Conservation (phyloP, 768 basidiomycete genomes). For the Auriscalpium orientale region DNA sequence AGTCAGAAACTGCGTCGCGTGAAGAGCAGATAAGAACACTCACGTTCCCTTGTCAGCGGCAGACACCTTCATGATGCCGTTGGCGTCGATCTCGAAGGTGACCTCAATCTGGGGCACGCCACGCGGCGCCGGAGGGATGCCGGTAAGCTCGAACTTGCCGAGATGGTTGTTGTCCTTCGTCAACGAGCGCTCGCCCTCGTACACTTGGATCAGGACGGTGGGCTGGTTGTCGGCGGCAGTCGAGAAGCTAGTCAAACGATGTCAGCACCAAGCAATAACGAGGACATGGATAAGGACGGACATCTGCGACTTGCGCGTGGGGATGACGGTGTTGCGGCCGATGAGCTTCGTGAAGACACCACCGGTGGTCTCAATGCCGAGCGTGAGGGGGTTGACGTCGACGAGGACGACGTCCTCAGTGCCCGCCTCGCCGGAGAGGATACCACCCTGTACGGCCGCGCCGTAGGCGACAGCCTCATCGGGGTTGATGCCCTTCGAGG, state of each 20-base stretch:
- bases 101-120: constrained; percentile 98
- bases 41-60: constrained; percentile 91
- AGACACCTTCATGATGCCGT: constrained; percentile 91
- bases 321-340: constrained; percentile 95
- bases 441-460: constrained; percentile 97
- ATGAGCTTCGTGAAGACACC: constrained; percentile 98
- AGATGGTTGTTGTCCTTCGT: constrained; percentile 99
- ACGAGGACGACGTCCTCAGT: constrained; percentile 89
- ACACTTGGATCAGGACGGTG: constrained; percentile 95
- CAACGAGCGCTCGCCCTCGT: constrained; percentile 92
- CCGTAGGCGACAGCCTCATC: constrained; percentile 99
- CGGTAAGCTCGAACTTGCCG: constrained; percentile 90
- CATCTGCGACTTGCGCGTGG: constrained; percentile 95
- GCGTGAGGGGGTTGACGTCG: constrained; percentile 93
- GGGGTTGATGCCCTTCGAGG: constrained; percentile 97
- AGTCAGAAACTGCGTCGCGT: neutral
- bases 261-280: constrained; percentile 17
- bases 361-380: constrained; percentile 98
- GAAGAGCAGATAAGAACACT: constrained; percentile 26
- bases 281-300: constrained; percentile 24
- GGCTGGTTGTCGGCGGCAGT: constrained; percentile 89
- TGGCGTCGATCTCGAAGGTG: constrained; percentile 91
- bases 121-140: constrained; percentile 92
- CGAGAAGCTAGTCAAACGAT: constrained; percentile 39
- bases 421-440: constrained; percentile 90